Evolutionary conservation across 352 stramenopile species (phyloP).

Genomic region (Ophiocytium majus): DNA sequence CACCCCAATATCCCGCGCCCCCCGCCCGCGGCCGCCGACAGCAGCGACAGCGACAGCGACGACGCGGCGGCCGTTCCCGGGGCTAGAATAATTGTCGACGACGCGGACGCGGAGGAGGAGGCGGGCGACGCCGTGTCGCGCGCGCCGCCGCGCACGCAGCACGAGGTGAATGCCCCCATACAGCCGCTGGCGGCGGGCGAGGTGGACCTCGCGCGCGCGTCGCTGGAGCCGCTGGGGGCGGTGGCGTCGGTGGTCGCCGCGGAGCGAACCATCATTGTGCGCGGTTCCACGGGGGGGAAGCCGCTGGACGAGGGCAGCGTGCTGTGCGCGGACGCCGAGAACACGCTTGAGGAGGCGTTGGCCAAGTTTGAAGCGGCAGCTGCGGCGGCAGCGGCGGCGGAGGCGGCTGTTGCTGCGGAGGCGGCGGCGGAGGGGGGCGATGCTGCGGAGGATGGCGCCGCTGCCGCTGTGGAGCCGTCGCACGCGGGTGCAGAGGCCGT

Average conservation of each 20-base stretch:
- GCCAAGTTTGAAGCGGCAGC: no score
- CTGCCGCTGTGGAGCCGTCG: neutral
- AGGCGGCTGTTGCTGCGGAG: neutral
- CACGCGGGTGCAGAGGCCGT: no score
- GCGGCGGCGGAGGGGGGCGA: neutral
- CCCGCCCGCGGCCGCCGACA: neutral
- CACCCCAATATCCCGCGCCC: neutral
- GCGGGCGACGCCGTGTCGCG: neutral
- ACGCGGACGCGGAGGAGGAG: neutral
- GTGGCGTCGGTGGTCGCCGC: slow-evolving; percentile 34
- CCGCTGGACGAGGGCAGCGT: slow-evolving; percentile 45
- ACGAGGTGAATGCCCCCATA: slow-evolving; percentile 24
- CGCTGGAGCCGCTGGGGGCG: slow-evolving; percentile 26
- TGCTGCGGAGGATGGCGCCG: neutral
- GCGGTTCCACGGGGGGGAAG: slow-evolving; percentile 11
- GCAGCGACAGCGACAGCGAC: neutral
- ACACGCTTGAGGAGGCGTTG: no score
- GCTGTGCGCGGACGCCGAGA: slow-evolving; percentile 19
- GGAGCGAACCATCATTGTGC: slow-evolving; percentile 40
- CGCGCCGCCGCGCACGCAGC: neutral
- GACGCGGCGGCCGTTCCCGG: neutral
- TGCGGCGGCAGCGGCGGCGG: neutral
- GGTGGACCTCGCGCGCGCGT: slow-evolving; percentile 27
- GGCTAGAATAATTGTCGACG: neutral
- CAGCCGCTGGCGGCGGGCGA: slow-evolving; percentile 27